Base-by-base conservation (phyloP, 2,329 filamentous ascomycete species). In the Reticulascus tulasneorum region DNA sequence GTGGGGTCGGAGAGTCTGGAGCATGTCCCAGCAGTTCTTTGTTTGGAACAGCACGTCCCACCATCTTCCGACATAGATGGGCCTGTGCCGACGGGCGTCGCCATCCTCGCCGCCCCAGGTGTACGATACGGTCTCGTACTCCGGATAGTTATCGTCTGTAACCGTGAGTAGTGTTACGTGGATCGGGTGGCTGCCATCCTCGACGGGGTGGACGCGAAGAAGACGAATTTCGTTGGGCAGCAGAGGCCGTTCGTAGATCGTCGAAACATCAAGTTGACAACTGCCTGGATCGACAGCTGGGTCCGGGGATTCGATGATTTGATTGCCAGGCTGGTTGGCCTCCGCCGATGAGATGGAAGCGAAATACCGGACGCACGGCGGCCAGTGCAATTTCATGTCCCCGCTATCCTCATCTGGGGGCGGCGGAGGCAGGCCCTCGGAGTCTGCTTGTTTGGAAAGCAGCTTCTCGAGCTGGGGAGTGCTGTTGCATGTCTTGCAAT, bases 41-140 rank as follows among this genome's bases (percentile, higher is more conserved):
- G 52, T 56, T 19, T 52, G 52, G 3, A 55, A 33, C 2, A 51
- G 23, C 1, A 57, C 35, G 25, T 58, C 52, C 49, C 53, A 58
- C 21, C 45, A 53, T 0, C 31, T 21, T 2, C 52, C 53, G 15
- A 53, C 15, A 25, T 39, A 35, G 2, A 38, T 2, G 3, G 31
- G 36, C 1, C 7, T 10, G 3, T 12, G 2, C 6, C 10, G 17
- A 1, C n/a, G 10, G 3, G 3, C 12, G 8, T 34, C 21, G 4
- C 9, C n/a, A 4, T 35, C 7, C 9, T 35, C 20, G 1, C 31
- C 36, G 1, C 20, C 31, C 30, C 31, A 35, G 3, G 31, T 33
- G 11, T 29, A 38, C 1, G 36, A 38, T 2, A 38, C 30, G 7
- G 36, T 19, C 20, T 38, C 29, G 8, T 38, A 38, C 11, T 38